phyloP scores from a whole-genome alignment of 176 grass and related monocot genomes.

The Oryza longistaminata region DNA sequence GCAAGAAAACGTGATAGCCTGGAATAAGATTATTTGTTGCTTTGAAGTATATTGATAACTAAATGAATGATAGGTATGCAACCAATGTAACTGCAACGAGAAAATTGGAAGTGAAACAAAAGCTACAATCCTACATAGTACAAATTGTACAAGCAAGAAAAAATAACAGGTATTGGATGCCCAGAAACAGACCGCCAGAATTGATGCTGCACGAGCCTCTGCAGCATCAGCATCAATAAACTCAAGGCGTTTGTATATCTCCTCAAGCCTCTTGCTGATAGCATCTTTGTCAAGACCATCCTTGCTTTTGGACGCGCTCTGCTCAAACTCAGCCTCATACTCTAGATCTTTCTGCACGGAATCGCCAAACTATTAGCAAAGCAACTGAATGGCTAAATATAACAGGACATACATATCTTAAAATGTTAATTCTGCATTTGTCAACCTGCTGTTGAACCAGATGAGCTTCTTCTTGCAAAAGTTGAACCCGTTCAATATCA shows the following conservation, averaged over 20 bases:
- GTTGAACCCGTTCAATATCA: slow-evolving; percentile 75
- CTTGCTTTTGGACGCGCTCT: slow-evolving; percentile 51
- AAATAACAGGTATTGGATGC: neutral
- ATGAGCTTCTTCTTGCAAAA: slow-evolving; percentile 79
- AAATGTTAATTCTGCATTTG: neutral
- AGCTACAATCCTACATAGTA: neutral
- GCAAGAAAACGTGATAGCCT: slow-evolving; percentile 17
- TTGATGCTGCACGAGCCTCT: slow-evolving; percentile 92
- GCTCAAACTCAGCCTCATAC: slow-evolving; percentile 66
- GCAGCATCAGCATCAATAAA: slow-evolving; percentile 90
- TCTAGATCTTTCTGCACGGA: slow-evolving; percentile 89
- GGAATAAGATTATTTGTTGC: neutral
- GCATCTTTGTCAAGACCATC: slow-evolving; percentile 61
- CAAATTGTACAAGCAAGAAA: slow-evolving; percentile 4
- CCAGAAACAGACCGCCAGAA: slow-evolving; percentile 76
- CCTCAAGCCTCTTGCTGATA: slow-evolving; percentile 81
- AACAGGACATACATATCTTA: neutral
- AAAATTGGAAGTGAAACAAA: neutral
- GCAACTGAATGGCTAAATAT: neutral
- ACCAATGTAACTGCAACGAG: neutral
- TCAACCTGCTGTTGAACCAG: slow-evolving; percentile 74
- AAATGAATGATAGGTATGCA: neutral
- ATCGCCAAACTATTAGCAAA: slow-evolving; percentile 38
- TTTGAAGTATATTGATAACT: neutral
- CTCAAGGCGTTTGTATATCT: slow-evolving; percentile 93